Base-by-base conservation (phyloP, 2,329 filamentous ascomycete genomes). In the Claviceps sorghi region DNA sequence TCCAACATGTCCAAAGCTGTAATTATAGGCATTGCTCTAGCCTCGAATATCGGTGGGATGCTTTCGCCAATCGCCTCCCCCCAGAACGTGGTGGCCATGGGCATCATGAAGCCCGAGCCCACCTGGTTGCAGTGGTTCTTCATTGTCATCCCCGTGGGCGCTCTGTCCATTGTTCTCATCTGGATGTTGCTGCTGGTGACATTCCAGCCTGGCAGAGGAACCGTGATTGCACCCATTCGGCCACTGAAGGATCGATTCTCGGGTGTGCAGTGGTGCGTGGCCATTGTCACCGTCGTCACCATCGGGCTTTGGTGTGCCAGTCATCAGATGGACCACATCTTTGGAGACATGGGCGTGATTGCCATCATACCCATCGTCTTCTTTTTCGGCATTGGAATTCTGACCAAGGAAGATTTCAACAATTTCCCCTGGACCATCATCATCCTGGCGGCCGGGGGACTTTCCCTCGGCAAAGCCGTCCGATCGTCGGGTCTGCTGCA, bases 351-450 rank as follows among this genome's bases (percentile, higher is more conserved):
- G 93, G 93, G 93, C 51, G 90, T 98, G 51, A 86, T 98, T 43
- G 94, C 93, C 54, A 95, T 98, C 64, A 88, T 98, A 55, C 93
- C 93, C 6, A 84, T 98, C 50, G 86, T 95, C 3, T 75, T 96
- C 43, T 98, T 98, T 77, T 98, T 98, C 61, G 93, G 93, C 52
- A 90, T 89, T 2, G 93, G 93, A 11, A 91, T 97, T 58, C 75
- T 98, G 34, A 97, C 90, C 48, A 98, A 97, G 70, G 93, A 97
- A 69, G 93, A 98, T 70, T 98, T 98, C 66, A 98, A 98, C 74
- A 98, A 98, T 68, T 98, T 98, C 68, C 84, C 96, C 41, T 98
- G 93, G 93, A 98, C 94, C 21, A 98, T 98, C 68, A 96, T 98
- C 69, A 97, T 98, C 62, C 83, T 98, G 21, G 93, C 93, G 0